A percentile compares a stretch with the other conserved stretches of the same genome.
Evolutionary conservation across 1,284 basidiomycete species (phyloP).

Genomic region (Irpex sp.): DNA sequence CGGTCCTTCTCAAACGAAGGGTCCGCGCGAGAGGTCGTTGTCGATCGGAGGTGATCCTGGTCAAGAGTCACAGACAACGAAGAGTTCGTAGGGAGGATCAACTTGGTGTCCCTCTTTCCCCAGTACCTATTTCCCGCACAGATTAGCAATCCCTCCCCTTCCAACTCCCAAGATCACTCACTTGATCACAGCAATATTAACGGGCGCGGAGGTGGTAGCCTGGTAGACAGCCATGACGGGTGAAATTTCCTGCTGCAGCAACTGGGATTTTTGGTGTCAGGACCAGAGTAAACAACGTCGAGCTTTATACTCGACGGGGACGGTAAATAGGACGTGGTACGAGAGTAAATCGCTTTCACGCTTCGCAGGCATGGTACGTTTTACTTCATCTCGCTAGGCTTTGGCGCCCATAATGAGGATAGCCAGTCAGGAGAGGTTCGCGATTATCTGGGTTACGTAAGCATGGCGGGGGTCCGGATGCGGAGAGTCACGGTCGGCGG

Average conservation of each 20-base stretch:
- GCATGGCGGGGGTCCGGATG: background rate
- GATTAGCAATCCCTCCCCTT: constrained; percentile 6
- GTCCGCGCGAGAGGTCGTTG: constrained; percentile 90
- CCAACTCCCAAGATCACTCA: constrained; percentile 33
- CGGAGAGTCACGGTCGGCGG: too few relatives aligned
- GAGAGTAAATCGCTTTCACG: background rate
- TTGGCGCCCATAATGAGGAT: constrained; percentile 10
- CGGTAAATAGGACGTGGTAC: background rate
- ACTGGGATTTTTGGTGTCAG: background rate
- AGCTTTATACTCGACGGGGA: background rate
- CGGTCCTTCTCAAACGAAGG: constrained; percentile 72
- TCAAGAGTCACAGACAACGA: constrained; percentile 96
- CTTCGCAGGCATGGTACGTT: background rate
- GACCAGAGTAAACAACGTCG: background rate
- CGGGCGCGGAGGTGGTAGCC: constrained; percentile 90
- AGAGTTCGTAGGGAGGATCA: constrained; percentile 97
- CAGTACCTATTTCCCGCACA: constrained; percentile 69
- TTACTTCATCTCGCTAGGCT: background rate
- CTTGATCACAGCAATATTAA: constrained; percentile 98
- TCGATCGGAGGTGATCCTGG: constrained; percentile 93
- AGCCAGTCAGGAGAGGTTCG: constrained; percentile 2
- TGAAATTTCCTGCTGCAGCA: constrained; percentile 10
- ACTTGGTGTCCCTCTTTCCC: constrained; percentile 95
- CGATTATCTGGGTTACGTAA: background rate
- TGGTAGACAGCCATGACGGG: constrained; percentile 65